Evolutionary conservation across 164 flowering plant genomes (phyloP), one percentile per base, ranked within the genome.

Genomic region (Dillenia suffruticosa): DNA sequence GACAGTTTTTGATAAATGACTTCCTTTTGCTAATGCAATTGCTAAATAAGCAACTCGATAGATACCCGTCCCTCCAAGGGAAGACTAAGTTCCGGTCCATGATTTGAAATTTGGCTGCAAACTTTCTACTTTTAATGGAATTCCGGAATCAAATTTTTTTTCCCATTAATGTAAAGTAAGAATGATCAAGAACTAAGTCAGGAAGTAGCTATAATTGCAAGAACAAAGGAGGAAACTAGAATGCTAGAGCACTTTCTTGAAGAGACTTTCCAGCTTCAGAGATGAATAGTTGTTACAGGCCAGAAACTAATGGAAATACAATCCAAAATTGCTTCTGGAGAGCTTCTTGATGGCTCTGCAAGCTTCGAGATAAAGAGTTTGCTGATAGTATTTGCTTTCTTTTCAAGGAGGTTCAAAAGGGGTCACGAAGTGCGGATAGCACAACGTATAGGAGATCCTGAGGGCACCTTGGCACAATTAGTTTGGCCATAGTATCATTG

Each of bases 381-480:
- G 77, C 83, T 16, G 92, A 87, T 56, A 71, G 69, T 59, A 64
- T 83, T 1, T 73, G 79, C 56, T 70, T 71, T 44, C 86, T 86
- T 9, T 79, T 91, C 46, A 77, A 72, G 62, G 96, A 94, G 58
- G 81, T 88, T 26, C 99, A 94, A 63, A 83, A n/a, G 87, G 72
- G 97, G 99, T 24, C 80, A 89, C 26, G 96, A 91, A 68, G 76
- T 91, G 45, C 72, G 89, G 12, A 86, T 86, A 43, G 67, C 97
- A 62, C 83, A 85, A 69, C 74, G 87, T 5, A 92, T 89, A 5
- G 99, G 99, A 61, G 89, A 89, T 65, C 81, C 88, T 55, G 97
- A 79, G 55, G 99, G 99, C 17, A 84, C 93, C 3, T 51, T 94
- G 64, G 92, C 99, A 57, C n/a, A n/a, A n/a, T n/a, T n/a, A n/a